Base-by-base conservation (phyloP, 306 rosid genomes). In the Elaeagnus macrophylla region DNA sequence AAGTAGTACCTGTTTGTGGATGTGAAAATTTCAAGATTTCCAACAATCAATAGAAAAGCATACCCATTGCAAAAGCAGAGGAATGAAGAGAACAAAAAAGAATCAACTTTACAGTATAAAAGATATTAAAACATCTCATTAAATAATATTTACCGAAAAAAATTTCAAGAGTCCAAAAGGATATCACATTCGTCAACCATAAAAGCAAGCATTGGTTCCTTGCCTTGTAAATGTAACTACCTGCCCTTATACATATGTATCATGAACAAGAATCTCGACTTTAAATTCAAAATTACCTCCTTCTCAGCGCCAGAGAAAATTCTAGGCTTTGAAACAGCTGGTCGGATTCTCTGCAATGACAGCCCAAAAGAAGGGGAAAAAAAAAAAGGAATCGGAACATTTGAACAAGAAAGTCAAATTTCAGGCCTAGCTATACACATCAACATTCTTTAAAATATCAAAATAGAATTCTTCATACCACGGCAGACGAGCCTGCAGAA, bases 401-500 rank as follows among this genome's bases (percentile, higher is more conserved):
- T 49, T 37, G 18, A 49, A 19, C 36, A 38, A 9, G 46, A 13
- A 13, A 42, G 13, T 45, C 49, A 17, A 45, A 6, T 12, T 12
- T 13, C 49, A 5, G 15, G 7, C 49, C 20, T 12, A 32, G 25
- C 32, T 25, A 25, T 7, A 46, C 7, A 42, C 20, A 13, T 13
- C 35, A 16, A 9, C 6, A 40, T 32, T 48, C 12, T 0, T 1
- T n/a, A 64, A 10, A 50, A 48, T 54, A 48, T 7, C 55, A 20
- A 10, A 48, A 19, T 32, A 49, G 38, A 12, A n/a, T 38, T 53
- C n/a, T 7, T 45, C 51, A 48, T 62, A 74, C 70, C 74, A 62
- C 52, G 53, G 82, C 66, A 64, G 74, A 73, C 50, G 86, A 60
- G 79, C 75, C 70, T 46, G 86, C 74, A 54, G 79, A 80, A 67